phyloP scores from a whole-genome alignment of 1,284 basidiomycete species.

The Apiotrichum montevideense region DNA sequence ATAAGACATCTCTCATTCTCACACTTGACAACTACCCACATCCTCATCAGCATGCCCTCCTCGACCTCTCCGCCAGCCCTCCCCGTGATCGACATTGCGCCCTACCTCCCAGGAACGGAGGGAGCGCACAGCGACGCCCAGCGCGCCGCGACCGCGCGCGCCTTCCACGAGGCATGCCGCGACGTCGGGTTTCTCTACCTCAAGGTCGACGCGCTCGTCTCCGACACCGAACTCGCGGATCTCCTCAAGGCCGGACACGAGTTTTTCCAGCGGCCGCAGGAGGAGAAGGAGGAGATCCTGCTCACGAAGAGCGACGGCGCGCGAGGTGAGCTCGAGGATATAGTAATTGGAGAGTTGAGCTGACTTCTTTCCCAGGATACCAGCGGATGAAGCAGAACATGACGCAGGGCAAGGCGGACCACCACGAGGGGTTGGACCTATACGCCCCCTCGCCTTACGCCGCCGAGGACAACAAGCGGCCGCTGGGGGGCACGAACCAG shows the following conservation, averaged over 20 bases:
- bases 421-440: conserved; percentile 76
- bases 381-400: conserved; percentile 65
- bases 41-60: not conserved
- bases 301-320: conserved; percentile 63
- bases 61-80: conserved; percentile 10
- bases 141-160: conserved; percentile 50
- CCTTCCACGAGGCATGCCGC: conserved; percentile 65
- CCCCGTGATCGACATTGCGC: conserved; percentile 42
- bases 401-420: conserved; percentile 74
- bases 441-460: conserved; percentile 55
- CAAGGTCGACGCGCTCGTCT: conserved; percentile 57
- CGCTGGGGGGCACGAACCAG: conserved; percentile 62
- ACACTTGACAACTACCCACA: not conserved
- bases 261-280: conserved; percentile 66
- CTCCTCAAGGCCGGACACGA: conserved; percentile 58
- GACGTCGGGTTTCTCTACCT: conserved; percentile 83
- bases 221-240: conserved; percentile 59
- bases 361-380: conserved; percentile 26
- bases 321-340: conserved; percentile 54
- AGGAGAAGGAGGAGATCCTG: conserved; percentile 64
- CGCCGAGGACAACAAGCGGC: not conserved
- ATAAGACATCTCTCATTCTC: not conserved
- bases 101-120: conserved; percentile 24
- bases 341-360: no score
- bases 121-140: not conserved